These are phyloP conservation scores for Carex cristatella DNA, from an alignment of 176 grass and related monocot genomes.

Conservation along the genomic window DNA sequence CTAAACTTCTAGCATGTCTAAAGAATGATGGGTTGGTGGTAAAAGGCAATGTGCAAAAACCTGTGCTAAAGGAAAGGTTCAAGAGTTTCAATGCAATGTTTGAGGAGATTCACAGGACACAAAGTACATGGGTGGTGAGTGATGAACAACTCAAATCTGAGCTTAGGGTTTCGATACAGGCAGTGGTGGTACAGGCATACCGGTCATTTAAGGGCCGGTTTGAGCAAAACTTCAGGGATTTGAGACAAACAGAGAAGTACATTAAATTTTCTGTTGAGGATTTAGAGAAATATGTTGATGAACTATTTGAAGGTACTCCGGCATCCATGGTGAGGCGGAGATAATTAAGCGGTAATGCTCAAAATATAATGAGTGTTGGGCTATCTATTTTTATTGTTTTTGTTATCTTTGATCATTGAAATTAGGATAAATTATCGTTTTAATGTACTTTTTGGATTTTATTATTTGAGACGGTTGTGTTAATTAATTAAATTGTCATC, in stretches of 20 bases:
- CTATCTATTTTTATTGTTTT: constrained; percentile 4
- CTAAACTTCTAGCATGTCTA: constrained; percentile 46
- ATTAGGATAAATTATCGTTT: neutral
- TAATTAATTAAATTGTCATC: constrained; percentile 13
- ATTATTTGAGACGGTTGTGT: constrained; percentile 2
- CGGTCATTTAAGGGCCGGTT: constrained; percentile 75
- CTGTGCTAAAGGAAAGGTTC: constrained; percentile 39
- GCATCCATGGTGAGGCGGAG: constrained; percentile 52
- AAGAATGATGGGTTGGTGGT: constrained; percentile 56
- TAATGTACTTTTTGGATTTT: neutral
- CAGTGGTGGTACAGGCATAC: constrained; percentile 80
- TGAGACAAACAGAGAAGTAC: constrained; percentile 81
- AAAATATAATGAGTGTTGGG: neutral
- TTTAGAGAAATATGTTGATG: constrained; percentile 62
- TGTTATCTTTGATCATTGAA: neutral
- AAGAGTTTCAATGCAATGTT: constrained; percentile 47
- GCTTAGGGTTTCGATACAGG: constrained; percentile 76
- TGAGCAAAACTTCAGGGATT: constrained; percentile 45
- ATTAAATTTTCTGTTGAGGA: constrained; percentile 72
- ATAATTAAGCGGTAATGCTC: constrained; percentile 10
- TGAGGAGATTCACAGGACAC: constrained; percentile 44
- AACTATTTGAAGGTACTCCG: constrained; percentile 74
- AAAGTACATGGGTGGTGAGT: constrained; percentile 44
- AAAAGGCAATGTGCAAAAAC: constrained; percentile 30
- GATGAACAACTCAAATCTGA: constrained; percentile 94